Evolutionary conservation across 2,329 filamentous ascomycete species (phyloP).

Genomic region (Falciphora oryzae): DNA sequence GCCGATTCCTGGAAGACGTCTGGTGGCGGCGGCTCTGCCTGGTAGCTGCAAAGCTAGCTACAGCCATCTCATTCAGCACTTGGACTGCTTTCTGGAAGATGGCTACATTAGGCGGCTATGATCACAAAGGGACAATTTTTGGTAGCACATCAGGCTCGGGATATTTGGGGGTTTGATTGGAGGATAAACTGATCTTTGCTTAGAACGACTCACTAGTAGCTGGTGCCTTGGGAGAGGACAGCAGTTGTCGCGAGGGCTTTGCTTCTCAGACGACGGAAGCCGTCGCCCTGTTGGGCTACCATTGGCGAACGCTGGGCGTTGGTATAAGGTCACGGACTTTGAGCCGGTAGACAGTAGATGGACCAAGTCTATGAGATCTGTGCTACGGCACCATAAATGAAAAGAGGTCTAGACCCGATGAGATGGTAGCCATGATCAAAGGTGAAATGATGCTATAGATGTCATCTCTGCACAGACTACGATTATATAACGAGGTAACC

Average conservation of each 20-base stretch:
- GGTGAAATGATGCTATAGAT: neutral
- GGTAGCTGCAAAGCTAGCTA: neutral
- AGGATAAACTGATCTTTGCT: neutral
- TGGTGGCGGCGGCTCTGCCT: constrained; percentile 5
- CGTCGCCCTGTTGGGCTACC: neutral
- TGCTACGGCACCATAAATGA: neutral
- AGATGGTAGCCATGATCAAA: neutral
- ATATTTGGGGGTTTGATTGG: neutral
- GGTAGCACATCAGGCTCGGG: neutral
- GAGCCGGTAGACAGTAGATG: neutral
- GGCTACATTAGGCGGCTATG: too few relatives aligned
- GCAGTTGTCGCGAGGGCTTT: neutral
- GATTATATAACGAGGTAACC: too few relatives aligned
- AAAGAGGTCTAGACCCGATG: neutral
- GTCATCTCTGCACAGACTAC: too few relatives aligned
- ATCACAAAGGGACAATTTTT: neutral
- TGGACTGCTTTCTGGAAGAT: neutral
- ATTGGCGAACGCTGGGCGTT: neutral
- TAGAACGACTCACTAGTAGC: neutral
- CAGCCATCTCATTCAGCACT: neutral
- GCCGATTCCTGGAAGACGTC: neutral
- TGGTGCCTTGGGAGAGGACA: neutral
- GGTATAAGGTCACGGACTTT: neutral
- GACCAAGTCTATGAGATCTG: too few relatives aligned
- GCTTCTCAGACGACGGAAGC: neutral